Base-by-base conservation (phyloP, 352 stramenopile genomes). In the Phytophthora fragariaefolia region DNA sequence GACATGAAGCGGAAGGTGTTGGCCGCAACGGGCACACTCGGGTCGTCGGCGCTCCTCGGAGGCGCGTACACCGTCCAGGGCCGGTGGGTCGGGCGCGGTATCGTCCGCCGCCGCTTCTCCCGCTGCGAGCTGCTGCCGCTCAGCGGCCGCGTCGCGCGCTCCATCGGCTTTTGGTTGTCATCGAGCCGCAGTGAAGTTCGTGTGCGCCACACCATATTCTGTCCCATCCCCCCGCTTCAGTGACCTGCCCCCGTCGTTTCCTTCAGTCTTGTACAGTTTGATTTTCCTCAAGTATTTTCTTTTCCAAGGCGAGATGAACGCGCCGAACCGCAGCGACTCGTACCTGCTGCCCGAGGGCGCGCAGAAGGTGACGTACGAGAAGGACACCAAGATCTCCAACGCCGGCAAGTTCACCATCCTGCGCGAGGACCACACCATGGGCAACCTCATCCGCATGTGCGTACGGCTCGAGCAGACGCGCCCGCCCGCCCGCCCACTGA, bases 401-500 rank as follows among this genome's bases (percentile, higher is more conserved):
- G 96, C 97, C 22, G 97, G 96, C 58, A 98, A 97, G 49, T 99
- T 99, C 73, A 98, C 91, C 50, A 95, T 99, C 69, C 92, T 99
- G 58, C 98, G 98, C 51, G 97, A 99, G 79, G 97, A 99, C 83
- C 97, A 99, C 80, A 99, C 97, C 0, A 87, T 99, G 43, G 95
- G 90, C 42, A 99, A 99, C 74, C 88, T 99, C 61, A 89, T 99
- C 61, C 95, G 97, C 58, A 99, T 99, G 96, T 97, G 73, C 78
- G 85, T 77, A n/a, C n/a, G n/a, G n/a, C n/a, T n/a, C n/a, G n/a
- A n/a, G n/a, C n/a, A n/a, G n/a, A n/a, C n/a, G n/a, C n/a, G n/a
- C n/a, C n/a, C n/a, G n/a, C n/a, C n/a, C n/a, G n/a, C n/a, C n/a
- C n/a, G n/a, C n/a, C n/a, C n/a, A n/a, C n/a, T n/a, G n/a, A n/a